Evolutionary conservation across 2,329 filamentous ascomycete genomes (phyloP), one percentile per base, ranked within the genome.

Genomic region (Neofusicoccum sp.): DNA sequence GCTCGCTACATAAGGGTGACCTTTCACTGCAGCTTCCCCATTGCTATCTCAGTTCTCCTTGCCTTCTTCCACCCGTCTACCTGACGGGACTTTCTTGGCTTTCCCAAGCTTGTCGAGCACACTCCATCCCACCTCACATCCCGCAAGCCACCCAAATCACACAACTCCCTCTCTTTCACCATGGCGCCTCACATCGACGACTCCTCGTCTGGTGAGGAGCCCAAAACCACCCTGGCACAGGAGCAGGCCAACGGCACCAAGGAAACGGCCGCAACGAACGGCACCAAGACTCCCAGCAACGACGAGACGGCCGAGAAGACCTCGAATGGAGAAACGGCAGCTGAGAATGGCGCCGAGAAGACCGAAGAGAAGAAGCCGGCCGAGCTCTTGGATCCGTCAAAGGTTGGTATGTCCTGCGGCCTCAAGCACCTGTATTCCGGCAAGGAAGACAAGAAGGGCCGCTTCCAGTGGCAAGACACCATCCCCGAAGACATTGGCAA

Each of bases 391-490:
- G 69, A 71, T 39, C 63, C 66, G 3, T 69, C 56, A 39, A 65
- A 71, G 8, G 67, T 71, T 6, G 78, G 77, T 31, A 79, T 79
- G 78, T 73, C 74, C 48, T 72, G 62, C 45, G 78, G 77, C 7
- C 69, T 78, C 28, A 82, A 82, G 69, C 74, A 82, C 31, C 73
- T 85, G 4, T 85, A 84, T 65, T 75, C 78, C 31, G 79, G 80
- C 47, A 81, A 82, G 65, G 80, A 79, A 49, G 61, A 63, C 22
- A 63, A 56, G 33, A 47, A 41, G 28, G 81, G 86, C 68, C 82
- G 83, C 44, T 80, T 82, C 64, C 86, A 86, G 69, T 83, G 82
- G 56, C 80, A 88, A 16, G 76, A 82, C 12, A 48, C 41, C 8
- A 14, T 56, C 12, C 61, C 61, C 39, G 49, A 63, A 52, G 82